Conservation (phyloP, 805 yeast species). For the Citeromyces nyonsensis region DNA sequence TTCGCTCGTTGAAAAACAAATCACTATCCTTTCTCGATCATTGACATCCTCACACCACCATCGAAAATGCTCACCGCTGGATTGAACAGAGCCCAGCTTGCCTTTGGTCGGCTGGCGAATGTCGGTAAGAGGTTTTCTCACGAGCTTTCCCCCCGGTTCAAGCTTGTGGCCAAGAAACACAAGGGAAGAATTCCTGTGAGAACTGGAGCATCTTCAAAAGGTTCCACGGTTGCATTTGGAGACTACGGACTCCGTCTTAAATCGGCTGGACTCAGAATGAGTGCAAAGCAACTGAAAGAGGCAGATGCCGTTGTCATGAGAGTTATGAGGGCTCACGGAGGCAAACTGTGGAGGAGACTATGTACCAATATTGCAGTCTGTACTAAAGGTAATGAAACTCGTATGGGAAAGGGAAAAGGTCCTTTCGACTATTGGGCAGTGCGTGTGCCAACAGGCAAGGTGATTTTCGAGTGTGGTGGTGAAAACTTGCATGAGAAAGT, state of each 20-base stretch:
- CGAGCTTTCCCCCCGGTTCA: slow-evolving; percentile 66
- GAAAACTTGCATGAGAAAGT: slow-evolving; percentile 74
- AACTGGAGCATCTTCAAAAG: slow-evolving; percentile 87
- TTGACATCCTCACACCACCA: too few relatives aligned
- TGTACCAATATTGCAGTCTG: slow-evolving; percentile 83
- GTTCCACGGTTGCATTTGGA: slow-evolving; percentile 73
- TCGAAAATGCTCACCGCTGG: slow-evolving; percentile 1
- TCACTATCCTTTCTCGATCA: too few relatives aligned
- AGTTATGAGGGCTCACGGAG: slow-evolving; percentile 65
- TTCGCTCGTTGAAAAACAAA: too few relatives aligned
- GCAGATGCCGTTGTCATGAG: slow-evolving; percentile 82
- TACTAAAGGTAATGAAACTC: slow-evolving; percentile 93
- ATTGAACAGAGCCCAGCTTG: neutral
- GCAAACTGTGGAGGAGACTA: slow-evolving; percentile 65
- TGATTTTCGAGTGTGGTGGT: slow-evolving; percentile 64
- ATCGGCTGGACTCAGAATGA: slow-evolving; percentile 74
- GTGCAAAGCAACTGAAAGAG: slow-evolving; percentile 80
- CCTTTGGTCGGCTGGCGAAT: neutral
- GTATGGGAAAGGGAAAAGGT: slow-evolving; percentile 99
- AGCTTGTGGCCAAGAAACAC: slow-evolving; percentile 57
- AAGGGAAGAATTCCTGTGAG: slow-evolving; percentile 92
- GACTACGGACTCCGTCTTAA: slow-evolving; percentile 75
- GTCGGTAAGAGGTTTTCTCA: slow-evolving; percentile 31
- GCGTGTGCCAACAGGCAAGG: slow-evolving; percentile 90
- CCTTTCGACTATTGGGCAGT: slow-evolving; percentile 95